These are phyloP conservation scores for Medicago ruthenica DNA, from an alignment of 306 rosid genomes.

Conservation along the genomic window DNA sequence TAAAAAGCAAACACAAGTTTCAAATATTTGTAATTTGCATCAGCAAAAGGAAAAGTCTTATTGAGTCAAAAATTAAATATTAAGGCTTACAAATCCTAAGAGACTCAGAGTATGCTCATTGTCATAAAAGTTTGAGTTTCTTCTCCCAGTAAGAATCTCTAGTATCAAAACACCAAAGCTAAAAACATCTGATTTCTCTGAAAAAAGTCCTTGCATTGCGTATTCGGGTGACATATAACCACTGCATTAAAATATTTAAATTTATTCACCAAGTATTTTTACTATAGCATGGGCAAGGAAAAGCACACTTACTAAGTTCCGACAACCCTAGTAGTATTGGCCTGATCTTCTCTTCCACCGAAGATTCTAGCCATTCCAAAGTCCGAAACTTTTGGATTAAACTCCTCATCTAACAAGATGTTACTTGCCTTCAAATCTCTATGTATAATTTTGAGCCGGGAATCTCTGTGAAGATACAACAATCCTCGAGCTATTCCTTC, in stretches of 20 bases:
- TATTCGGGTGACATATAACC: constrained; percentile 40
- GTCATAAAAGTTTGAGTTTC: constrained; percentile 40
- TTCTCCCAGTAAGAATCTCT: constrained; percentile 40
- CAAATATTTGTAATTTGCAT: not conserved
- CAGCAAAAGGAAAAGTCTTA: not conserved
- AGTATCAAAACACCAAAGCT: constrained; percentile 42
- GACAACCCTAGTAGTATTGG: constrained; percentile 35
- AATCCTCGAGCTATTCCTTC: not conserved
- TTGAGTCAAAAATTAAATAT: not conserved
- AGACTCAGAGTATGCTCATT: constrained; percentile 16
- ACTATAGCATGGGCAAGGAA: not conserved
- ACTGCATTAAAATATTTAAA: not conserved
- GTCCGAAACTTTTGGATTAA: constrained; percentile 38
- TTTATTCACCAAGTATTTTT: not conserved
- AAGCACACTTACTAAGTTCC: constrained; percentile 37
- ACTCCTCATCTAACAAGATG: not conserved
- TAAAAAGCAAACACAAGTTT: not conserved
- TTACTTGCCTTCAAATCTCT: not conserved
- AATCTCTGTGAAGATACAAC: not conserved
- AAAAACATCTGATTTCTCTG: constrained; percentile 42
- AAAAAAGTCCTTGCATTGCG: constrained; percentile 40
- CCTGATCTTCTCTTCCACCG: constrained; percentile 22
- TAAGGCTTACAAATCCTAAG: constrained; percentile 36
- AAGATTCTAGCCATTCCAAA: constrained; percentile 44
- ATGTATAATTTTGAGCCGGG: not conserved